Evolutionary conservation across 139 green algal genomes (phyloP).

Genomic region (Chlorella sp.): DNA sequence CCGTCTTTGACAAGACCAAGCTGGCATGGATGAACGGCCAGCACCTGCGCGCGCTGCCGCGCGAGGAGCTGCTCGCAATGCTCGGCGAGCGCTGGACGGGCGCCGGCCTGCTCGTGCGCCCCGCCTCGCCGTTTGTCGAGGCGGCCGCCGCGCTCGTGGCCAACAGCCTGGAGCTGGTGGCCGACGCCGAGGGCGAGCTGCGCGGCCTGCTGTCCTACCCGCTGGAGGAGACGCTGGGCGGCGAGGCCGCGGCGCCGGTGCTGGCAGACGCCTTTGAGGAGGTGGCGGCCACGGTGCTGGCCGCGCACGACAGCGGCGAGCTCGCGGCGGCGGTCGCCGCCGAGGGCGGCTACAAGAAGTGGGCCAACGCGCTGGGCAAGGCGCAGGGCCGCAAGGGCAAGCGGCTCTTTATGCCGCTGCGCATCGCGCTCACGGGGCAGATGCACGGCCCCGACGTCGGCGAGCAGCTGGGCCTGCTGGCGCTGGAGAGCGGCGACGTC

Average conservation of each 20-base stretch:
- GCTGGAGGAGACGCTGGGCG: constrained; percentile 77
- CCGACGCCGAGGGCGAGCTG: constrained; percentile 60
- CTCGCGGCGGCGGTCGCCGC: constrained; percentile 71
- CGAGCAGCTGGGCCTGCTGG: constrained; percentile 77
- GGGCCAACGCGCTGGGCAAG: constrained; percentile 94
- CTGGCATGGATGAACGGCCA: constrained; percentile 90
- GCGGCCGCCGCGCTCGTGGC: constrained; percentile 55
- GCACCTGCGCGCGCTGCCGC: constrained; percentile 75
- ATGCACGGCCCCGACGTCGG: constrained; percentile 88
- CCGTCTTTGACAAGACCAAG: constrained; percentile 97
- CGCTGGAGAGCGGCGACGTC: constrained; percentile 66
- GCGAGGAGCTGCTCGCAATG: constrained; percentile 50
- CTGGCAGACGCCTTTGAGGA: constrained; percentile 26
- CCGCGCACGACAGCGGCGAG: constrained; percentile 75
- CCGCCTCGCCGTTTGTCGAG: constrained; percentile 63
- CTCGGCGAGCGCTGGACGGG: constrained; percentile 51
- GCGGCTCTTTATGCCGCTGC: constrained; percentile 96
- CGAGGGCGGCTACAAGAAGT: constrained; percentile 80
- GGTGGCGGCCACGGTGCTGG: constrained; percentile 77
- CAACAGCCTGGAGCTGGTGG: constrained; percentile 61
- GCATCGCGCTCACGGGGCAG: constrained; percentile 88
- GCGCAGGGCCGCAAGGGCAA: constrained; percentile 96
- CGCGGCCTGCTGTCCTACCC: constrained; percentile 83
- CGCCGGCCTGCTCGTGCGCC: constrained; percentile 57
- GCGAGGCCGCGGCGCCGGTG: constrained; percentile 53